Conservation (phyloP, 2,329 filamentous ascomycete species). For the Ophiostoma perfectum region DNA sequence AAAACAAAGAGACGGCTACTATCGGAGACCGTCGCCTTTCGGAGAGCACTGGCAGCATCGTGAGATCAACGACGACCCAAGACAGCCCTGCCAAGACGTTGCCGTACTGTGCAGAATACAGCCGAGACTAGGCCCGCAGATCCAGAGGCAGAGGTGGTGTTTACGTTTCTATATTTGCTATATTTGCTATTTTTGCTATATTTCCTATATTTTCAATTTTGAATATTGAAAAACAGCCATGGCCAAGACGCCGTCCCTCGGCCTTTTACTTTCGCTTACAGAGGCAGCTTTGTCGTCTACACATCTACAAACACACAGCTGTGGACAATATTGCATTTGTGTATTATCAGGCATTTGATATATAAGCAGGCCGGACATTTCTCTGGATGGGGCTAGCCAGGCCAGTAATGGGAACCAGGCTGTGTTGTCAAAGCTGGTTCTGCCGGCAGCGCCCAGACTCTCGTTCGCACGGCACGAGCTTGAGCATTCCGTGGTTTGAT, state of each 20-base stretch:
- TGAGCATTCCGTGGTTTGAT: background rate
- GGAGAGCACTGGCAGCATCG: background rate
- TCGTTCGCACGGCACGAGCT: background rate
- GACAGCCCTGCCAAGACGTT: background rate
- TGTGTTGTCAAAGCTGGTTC: background rate
- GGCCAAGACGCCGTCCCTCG: background rate
- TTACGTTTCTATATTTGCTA: no score
- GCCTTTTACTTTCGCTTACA: background rate
- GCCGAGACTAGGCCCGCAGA: conserved; percentile 3
- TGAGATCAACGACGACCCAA: background rate
- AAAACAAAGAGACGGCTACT: background rate
- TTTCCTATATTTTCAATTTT: no score
- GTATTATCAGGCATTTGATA: background rate
- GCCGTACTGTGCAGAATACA: background rate
- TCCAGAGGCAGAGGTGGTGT: background rate
- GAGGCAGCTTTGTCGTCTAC: background rate
- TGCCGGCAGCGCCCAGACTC: background rate
- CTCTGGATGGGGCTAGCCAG: conserved; percentile 5
- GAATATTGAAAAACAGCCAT: no score
- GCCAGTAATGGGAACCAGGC: background rate
- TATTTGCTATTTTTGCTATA: no score
- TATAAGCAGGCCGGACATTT: background rate
- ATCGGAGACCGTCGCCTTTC: background rate
- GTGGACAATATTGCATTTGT: background rate
- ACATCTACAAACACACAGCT: no score